Evolutionary conservation across 805 yeast species (phyloP), one percentile per base, ranked within the genome.

Genomic region (Schwanniomyces polymorphus): DNA sequence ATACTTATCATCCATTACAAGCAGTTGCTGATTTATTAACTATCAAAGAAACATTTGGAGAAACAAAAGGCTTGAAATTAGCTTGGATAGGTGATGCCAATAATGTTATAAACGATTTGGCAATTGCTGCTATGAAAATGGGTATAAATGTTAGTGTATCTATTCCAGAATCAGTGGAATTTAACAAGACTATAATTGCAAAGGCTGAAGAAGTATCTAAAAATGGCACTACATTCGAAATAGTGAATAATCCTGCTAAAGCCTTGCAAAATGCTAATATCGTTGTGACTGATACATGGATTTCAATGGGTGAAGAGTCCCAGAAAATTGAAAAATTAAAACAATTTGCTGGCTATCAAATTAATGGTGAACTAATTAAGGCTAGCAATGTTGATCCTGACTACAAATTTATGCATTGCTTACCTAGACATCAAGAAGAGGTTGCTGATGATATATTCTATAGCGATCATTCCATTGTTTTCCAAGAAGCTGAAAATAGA

Each of bases 1-100:
- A 91, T 61, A 81, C 72, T 43, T 91, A 78, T 69, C 97, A 91
- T 65, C 97, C 97, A 16, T 72, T 90, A 58, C 97, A 91, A 69
- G 96, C 97, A 2, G 85, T 91, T 49, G 82, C 97, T 47, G 97
- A 91, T 63, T 56, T 91, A 49, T 68, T 87, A 54, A 89, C 97
- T 3, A 85, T 91, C 52, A 80, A 84, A 52, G 97, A 91, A 67
- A 66, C 82, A 7, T 85, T 86, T 57, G 79, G 80, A 6, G 28
- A 43, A 10, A 65, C 75, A 2, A 65, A 79, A 52, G 80, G 79
- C 7, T 74, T 89, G 51, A 89, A 88, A 57, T 67, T 91, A 38
- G 85, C 97, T 1, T 91, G 97, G 97, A 82, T 91, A n/a, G 97
- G 97, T 47, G 97, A 91, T 63, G 84, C 97, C 26, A 91, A 91